Conservation (phyloP, 257 asterid species). For the Ligustrum vulgare region DNA sequence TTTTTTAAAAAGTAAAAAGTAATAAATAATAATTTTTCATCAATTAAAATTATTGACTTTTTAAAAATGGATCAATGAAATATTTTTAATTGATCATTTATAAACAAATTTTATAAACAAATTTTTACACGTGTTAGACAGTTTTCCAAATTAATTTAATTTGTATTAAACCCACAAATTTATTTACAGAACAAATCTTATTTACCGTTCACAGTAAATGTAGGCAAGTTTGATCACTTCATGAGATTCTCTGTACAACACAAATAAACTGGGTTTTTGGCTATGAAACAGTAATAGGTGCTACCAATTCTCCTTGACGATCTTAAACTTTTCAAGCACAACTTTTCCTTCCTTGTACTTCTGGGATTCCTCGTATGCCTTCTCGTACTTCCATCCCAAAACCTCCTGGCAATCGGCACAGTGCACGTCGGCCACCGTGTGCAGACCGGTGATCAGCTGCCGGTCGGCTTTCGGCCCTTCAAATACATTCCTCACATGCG, state of each 20-base stretch:
- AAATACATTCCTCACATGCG: slow-evolving; percentile 43
- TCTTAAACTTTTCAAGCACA: slow-evolving; percentile 54
- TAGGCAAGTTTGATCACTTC: not conserved
- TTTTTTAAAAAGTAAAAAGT: too few relatives aligned
- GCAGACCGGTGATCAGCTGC: slow-evolving; percentile 55
- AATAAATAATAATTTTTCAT: too few relatives aligned
- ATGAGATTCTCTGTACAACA: not conserved
- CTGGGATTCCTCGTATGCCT: slow-evolving; percentile 51
- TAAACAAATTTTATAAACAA: too few relatives aligned
- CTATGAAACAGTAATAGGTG: not conserved
- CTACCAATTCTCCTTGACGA: slow-evolving; percentile 46
- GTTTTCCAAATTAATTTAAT: too few relatives aligned
- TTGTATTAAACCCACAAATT: too few relatives aligned
- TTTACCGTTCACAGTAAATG: too few relatives aligned
- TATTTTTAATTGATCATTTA: too few relatives aligned
- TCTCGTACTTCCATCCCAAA: slow-evolving; percentile 64
- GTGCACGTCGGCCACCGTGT: slow-evolving; percentile 53
- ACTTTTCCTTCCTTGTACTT: slow-evolving; percentile 61
- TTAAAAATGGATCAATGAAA: too few relatives aligned
- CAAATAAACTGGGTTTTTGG: not conserved
- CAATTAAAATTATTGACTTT: too few relatives aligned
- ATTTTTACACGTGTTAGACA: too few relatives aligned
- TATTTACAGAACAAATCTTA: too few relatives aligned
- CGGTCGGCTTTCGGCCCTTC: slow-evolving; percentile 44
- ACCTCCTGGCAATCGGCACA: slow-evolving; percentile 53